phyloP scores from a whole-genome alignment of 1,284 basidiomycete genomes.

The Ustilago tritici region DNA sequence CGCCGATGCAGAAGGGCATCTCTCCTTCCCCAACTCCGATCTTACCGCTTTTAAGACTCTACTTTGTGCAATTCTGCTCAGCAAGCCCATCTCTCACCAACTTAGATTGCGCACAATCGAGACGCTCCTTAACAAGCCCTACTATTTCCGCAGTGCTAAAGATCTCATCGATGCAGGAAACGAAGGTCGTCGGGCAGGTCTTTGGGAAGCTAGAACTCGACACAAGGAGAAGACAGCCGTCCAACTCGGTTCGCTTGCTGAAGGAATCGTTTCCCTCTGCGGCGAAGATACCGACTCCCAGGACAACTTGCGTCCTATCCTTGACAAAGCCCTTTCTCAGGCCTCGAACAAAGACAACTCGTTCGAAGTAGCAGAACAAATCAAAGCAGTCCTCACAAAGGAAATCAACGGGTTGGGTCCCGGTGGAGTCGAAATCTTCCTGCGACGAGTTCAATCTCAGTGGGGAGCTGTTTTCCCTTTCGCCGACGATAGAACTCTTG shows the following conservation, averaged over 20 bases:
- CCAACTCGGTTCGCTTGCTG: slow-evolving; percentile 49
- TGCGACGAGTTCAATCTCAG: slow-evolving; percentile 46
- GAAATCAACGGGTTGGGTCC: slow-evolving; percentile 50
- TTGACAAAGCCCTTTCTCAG: slow-evolving; percentile 32
- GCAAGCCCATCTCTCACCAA: slow-evolving; percentile 54
- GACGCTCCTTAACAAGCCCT: slow-evolving; percentile 53
- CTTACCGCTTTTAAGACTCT: slow-evolving; percentile 51
- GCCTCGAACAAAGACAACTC: slow-evolving; percentile 12
- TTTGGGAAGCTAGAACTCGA: slow-evolving; percentile 57
- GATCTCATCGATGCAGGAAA: slow-evolving; percentile 45
- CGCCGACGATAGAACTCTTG: slow-evolving; percentile 44
- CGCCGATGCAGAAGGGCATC: slow-evolving; percentile 20
- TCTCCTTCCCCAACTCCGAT: slow-evolving; percentile 45
- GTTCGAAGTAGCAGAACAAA: slow-evolving; percentile 30
- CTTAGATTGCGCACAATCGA: slow-evolving; percentile 49
- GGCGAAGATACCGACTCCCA: slow-evolving; percentile 9
- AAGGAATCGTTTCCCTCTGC: slow-evolving; percentile 33
- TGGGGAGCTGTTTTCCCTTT: slow-evolving; percentile 52
- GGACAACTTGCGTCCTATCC: slow-evolving; percentile 26
- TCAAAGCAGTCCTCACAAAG: slow-evolving; percentile 32
- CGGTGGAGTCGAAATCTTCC: slow-evolving; percentile 49
- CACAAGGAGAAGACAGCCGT: slow-evolving; percentile 59
- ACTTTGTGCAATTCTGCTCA: slow-evolving; percentile 45
- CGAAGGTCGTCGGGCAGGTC: slow-evolving; percentile 44
- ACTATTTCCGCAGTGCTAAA: slow-evolving; percentile 31